Conservation (phyloP, 495 filamentous ascomycete genomes). For the Tuber borchii region DNA sequence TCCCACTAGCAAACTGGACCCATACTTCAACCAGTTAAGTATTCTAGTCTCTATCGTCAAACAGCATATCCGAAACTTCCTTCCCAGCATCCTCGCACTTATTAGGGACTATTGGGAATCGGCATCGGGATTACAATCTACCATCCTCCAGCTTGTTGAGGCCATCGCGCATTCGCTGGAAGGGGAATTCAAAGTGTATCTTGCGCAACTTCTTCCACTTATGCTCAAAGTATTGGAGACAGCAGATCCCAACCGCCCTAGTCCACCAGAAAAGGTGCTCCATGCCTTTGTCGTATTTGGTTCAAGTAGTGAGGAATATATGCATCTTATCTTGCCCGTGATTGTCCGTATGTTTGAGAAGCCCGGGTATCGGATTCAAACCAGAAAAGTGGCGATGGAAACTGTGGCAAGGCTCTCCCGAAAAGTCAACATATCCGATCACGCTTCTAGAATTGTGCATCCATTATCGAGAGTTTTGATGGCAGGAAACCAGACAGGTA, state of each 20-base stretch:
- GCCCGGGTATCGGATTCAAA: slow-evolving; percentile 62
- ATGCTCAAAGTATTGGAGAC: slow-evolving; percentile 92
- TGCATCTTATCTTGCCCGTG: slow-evolving; percentile 97
- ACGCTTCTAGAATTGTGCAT: slow-evolving; percentile 89
- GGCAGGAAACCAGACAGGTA: slow-evolving; percentile 55
- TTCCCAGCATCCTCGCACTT: slow-evolving; percentile 74
- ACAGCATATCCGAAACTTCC: slow-evolving; percentile 85
- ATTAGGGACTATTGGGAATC: slow-evolving; percentile 80
- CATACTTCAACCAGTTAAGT: slow-evolving; percentile 93
- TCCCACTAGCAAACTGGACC: slow-evolving; percentile 66
- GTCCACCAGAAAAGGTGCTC: slow-evolving; percentile 73
- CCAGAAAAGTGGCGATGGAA: slow-evolving; percentile 86
- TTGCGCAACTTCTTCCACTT: slow-evolving; percentile 76
- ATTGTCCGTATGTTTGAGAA: slow-evolving; percentile 89
- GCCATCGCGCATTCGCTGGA: slow-evolving; percentile 87
- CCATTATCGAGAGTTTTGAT: slow-evolving; percentile 73
- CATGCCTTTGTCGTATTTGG: slow-evolving; percentile 95
- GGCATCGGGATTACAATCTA: slow-evolving; percentile 69
- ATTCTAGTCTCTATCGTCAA: slow-evolving; percentile 90
- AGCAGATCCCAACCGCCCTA: slow-evolving; percentile 59
- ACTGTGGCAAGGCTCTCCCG: slow-evolving; percentile 89
- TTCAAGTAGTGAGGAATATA: slow-evolving; percentile 93
- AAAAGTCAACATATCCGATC: slow-evolving; percentile 96
- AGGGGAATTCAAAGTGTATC: slow-evolving; percentile 92
- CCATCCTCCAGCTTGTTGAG: slow-evolving; percentile 84